Evolutionary conservation across 2,329 filamentous ascomycete genomes (phyloP).

Genomic region (Fusarium sp.): DNA sequence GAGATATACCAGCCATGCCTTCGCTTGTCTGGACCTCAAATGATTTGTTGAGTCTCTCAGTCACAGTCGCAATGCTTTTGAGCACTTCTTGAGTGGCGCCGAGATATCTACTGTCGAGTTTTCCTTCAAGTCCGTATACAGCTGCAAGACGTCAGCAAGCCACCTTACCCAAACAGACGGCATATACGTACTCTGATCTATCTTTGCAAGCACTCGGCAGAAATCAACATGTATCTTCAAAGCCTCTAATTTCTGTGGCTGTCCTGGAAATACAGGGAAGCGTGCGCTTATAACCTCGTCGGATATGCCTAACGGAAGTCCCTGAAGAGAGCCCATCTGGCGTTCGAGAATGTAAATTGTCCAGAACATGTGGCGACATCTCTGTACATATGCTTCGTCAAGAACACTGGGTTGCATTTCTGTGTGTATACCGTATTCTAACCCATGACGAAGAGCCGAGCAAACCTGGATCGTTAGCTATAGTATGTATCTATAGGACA

Average conservation of each 20-base stretch:
- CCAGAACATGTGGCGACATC: conserved; percentile 34
- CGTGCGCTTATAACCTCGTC: conserved; percentile 38
- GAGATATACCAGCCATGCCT: conserved; percentile 28
- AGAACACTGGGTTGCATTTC: conserved; percentile 37
- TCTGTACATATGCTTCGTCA: conserved; percentile 28
- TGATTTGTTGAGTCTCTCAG: conserved; percentile 33
- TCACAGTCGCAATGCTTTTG: conserved; percentile 37
- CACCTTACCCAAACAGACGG: accelerated
- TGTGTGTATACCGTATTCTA: conserved; percentile 40
- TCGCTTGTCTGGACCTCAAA: conserved; percentile 39
- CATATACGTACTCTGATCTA: conserved; percentile 35
- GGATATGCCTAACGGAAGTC: conserved; percentile 33
- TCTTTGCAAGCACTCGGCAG: conserved; percentile 34
- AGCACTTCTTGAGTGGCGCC: conserved; percentile 39
- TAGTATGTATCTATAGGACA: accelerated
- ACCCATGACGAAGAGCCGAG: conserved; percentile 23
- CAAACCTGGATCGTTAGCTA: conserved; percentile 22
- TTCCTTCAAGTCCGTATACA: conserved; percentile 43
- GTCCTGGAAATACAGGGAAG: conserved; percentile 23
- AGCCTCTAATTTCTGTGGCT: conserved; percentile 22
- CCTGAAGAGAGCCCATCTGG: conserved; percentile 35
- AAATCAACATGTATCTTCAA: conserved; percentile 37
- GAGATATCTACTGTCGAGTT: conserved; percentile 43
- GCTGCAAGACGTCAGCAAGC: conserved; percentile 11
- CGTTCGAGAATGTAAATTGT: conserved; percentile 42